Evolutionary conservation across 2,329 filamentous ascomycete genomes (phyloP).

Genomic region (Magnaporthiopsis rhizophila): DNA sequence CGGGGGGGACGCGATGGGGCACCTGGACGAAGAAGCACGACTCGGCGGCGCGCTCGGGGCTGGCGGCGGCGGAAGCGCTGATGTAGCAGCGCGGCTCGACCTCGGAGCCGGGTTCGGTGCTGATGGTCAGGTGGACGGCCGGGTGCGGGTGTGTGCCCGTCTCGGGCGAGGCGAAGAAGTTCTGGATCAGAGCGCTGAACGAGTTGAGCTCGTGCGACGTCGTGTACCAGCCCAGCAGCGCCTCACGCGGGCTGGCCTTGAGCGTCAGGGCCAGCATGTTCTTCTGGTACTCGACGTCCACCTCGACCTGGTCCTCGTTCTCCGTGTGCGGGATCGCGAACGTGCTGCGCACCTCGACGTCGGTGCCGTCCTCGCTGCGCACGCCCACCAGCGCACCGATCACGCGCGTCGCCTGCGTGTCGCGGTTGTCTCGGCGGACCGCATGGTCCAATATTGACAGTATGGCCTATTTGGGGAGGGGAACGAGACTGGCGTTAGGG

Average conservation of each 20-base stretch:
- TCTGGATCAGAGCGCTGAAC: slow-evolving; percentile 97
- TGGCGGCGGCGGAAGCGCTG: slow-evolving; percentile 88
- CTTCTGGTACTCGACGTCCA: slow-evolving; percentile 99
- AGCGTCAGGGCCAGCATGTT: slow-evolving; percentile 95
- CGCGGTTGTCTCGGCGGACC: slow-evolving; percentile 67
- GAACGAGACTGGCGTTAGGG: too few relatives aligned
- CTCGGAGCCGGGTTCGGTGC: slow-evolving; percentile 78
- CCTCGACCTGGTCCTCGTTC: slow-evolving; percentile 96
- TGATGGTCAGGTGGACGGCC: slow-evolving; percentile 94
- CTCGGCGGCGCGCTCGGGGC: slow-evolving; percentile 87
- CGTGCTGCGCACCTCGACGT: slow-evolving; percentile 91
- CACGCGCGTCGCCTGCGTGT: slow-evolving; percentile 84
- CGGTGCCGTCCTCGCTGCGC: slow-evolving; percentile 91
- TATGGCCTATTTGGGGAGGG: slow-evolving; percentile 40
- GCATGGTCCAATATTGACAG: slow-evolving; percentile 89
- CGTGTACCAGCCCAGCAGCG: slow-evolving; percentile 96
- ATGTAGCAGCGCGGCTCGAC: slow-evolving; percentile 93
- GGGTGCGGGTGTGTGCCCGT: slow-evolving; percentile 96
- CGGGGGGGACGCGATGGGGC: slow-evolving; percentile 87
- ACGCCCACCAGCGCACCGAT: slow-evolving; percentile 93
- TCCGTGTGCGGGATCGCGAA: slow-evolving; percentile 98
- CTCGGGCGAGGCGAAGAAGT: slow-evolving; percentile 96
- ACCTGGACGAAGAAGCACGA: slow-evolving; percentile 97
- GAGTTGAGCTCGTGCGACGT: slow-evolving; percentile 95
- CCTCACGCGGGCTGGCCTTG: slow-evolving; percentile 87